Percentiles rank a stretch among this genome's conserved stretches.
Evolutionary conservation across 169 alveolate genomes (phyloP).

Genomic region (Theileria sp.): DNA sequence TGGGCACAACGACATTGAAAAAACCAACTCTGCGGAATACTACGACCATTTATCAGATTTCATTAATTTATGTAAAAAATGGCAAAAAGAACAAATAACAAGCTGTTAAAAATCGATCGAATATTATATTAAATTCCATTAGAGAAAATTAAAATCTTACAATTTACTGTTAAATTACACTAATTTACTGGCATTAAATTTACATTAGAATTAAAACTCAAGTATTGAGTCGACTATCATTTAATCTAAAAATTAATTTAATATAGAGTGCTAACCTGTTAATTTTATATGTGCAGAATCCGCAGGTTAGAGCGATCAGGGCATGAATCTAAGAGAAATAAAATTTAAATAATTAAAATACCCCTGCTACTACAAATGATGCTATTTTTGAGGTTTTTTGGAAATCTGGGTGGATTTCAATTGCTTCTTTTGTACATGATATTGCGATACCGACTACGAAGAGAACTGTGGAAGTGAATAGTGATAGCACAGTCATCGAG

Average conservation of each 20-base stretch:
- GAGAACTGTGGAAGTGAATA: constrained; percentile 25
- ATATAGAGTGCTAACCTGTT: constrained; percentile 8
- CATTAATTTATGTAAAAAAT: constrained; percentile 40
- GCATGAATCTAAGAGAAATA: constrained; percentile 24
- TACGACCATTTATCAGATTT: constrained; percentile 61
- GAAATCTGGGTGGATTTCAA: constrained; percentile 24
- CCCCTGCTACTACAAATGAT: constrained; percentile 61
- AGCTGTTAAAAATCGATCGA: background rate
- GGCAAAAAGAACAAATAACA: constrained; percentile 4
- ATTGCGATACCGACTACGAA: constrained; percentile 40
- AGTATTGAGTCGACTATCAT: background rate
- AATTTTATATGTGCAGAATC: constrained; percentile 19
- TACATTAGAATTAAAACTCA: background rate
- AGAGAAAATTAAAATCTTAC: background rate
- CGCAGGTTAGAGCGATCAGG: constrained; percentile 21
- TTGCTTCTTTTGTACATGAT: constrained; percentile 22
- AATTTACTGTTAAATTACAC: background rate
- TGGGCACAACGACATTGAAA: constrained; percentile 73
- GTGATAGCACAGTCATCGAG: constrained; percentile 34
- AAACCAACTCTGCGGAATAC: constrained; percentile 54
- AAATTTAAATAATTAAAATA: background rate
- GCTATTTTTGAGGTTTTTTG: constrained; percentile 48
- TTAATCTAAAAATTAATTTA: background rate
- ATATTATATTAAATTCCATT: background rate
- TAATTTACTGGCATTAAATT: background rate